Percentiles rank a stretch among this genome's conserved stretches.
These are phyloP conservation scores for Filobasidium floriforme DNA, from an alignment of 768 basidiomycete species.

Conservation along the genomic window DNA sequence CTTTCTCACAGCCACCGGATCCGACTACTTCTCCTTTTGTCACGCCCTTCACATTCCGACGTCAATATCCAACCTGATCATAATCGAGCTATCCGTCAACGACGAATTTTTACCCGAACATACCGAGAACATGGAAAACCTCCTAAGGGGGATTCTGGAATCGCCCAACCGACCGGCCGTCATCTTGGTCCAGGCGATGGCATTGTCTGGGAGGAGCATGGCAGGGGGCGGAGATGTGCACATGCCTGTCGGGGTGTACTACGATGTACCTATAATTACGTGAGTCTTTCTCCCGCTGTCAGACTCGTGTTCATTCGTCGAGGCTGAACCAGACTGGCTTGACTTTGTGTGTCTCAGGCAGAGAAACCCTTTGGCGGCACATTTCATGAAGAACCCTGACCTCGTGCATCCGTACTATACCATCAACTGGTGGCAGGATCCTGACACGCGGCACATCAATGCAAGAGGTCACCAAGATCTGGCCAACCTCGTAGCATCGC, in stretches of 20 bases:
- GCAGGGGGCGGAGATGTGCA: conserved; percentile 43
- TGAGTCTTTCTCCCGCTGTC: conserved; percentile 7
- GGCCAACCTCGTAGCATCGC: conserved; percentile 33
- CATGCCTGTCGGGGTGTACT: conserved; percentile 43
- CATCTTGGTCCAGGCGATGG: conserved; percentile 40
- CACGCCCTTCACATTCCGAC: conserved; percentile 42
- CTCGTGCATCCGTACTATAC: conserved; percentile 41
- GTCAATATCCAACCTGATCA: conserved; percentile 35
- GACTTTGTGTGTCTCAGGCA: conserved; percentile 26
- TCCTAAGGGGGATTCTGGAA: conserved; percentile 39
- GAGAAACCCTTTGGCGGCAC: conserved; percentile 36
- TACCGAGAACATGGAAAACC: conserved; percentile 44
- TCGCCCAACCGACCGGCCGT: conserved; percentile 39
- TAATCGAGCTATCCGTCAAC: conserved; percentile 44
- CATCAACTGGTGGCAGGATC: conserved; percentile 40
- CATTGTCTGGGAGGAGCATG: conserved; percentile 39
- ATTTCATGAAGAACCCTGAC: conserved; percentile 40
- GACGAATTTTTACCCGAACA: conserved; percentile 42
- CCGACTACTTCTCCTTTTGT: conserved; percentile 42
- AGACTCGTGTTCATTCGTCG: neutral
- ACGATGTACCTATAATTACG: conserved; percentile 43
- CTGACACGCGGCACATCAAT: conserved; percentile 42
- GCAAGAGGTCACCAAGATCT: conserved; percentile 39
- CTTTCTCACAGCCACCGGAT: conserved; percentile 32
- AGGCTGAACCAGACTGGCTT: neutral